Conservation (phyloP, 352 stramenopile species). For the Pythium phragmitis region DNA sequence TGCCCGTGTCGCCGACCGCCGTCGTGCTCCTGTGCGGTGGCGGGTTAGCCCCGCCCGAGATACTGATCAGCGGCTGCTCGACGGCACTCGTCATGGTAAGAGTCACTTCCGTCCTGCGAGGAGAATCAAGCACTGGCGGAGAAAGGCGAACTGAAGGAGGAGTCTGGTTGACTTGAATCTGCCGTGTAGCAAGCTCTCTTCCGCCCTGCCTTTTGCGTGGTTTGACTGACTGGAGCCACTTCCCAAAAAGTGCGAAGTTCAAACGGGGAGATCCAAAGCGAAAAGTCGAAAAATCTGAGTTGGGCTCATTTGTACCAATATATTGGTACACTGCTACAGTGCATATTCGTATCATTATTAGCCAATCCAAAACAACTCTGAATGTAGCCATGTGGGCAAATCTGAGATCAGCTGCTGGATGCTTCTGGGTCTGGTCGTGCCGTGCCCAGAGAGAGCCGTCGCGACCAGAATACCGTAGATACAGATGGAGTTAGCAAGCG, state of each 20-base stretch:
- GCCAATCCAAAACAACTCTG: not conserved
- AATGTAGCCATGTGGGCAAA: constrained; percentile 16
- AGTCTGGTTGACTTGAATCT: not conserved
- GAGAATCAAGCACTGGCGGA: not conserved
- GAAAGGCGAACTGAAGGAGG: not conserved
- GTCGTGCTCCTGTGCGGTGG: constrained; percentile 30
- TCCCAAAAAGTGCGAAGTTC: constrained; percentile 1
- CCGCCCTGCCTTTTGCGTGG: not conserved
- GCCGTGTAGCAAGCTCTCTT: not conserved
- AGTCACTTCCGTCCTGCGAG: not conserved
- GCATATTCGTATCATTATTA: not conserved
- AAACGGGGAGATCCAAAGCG: constrained; percentile 10
- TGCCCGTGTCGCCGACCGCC: constrained; percentile 9
- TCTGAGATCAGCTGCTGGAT: too few relatives aligned
- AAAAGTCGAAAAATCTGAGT: constrained; percentile 4
- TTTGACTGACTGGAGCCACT: constrained; percentile 23
- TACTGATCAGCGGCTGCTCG: constrained; percentile 36
- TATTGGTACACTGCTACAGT: not conserved
- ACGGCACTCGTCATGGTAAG: constrained; percentile 19
- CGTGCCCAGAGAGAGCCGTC: not conserved
- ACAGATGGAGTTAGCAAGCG: not conserved
- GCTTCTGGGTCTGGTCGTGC: too few relatives aligned
- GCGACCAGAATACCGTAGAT: not conserved
- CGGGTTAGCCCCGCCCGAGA: constrained; percentile 18
- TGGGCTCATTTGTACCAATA: constrained; percentile 12